phyloP scores from a whole-genome alignment of 495 filamentous ascomycete species.

The Cercophora samala region DNA sequence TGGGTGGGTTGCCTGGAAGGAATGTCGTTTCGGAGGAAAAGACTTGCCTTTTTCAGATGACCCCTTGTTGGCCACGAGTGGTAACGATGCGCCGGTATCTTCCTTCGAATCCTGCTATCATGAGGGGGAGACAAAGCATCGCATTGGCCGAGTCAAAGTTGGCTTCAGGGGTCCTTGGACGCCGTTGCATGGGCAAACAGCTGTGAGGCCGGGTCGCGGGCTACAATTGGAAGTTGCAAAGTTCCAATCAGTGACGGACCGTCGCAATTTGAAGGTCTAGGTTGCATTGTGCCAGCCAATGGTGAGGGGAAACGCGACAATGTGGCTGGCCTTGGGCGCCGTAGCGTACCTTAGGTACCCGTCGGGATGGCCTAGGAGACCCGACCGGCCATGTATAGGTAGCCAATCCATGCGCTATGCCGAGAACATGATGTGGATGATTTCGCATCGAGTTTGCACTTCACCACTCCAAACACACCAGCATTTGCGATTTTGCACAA shows the following conservation, averaged over 20 bases:
- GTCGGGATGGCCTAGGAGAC: not conserved
- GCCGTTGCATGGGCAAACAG: not conserved
- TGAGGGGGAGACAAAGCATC: not conserved
- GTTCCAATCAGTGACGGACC: not conserved
- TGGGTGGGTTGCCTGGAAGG: not conserved
- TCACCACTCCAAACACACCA: too few relatives aligned
- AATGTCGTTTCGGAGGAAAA: not conserved
- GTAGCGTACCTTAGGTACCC: not conserved
- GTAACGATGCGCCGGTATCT: not conserved
- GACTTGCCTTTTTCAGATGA: not conserved
- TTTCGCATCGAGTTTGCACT: too few relatives aligned
- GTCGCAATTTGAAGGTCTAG: slow-evolving; percentile 3
- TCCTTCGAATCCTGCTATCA: not conserved
- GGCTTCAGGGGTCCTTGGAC: slow-evolving; percentile 9
- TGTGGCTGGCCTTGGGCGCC: not conserved
- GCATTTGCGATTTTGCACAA: too few relatives aligned
- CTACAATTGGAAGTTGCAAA: slow-evolving; percentile 7
- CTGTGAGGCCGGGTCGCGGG: slow-evolving; percentile 2
- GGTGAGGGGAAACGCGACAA: slow-evolving; percentile 6
- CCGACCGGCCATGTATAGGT: not conserved
- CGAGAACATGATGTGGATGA: not conserved
- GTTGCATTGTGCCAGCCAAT: slow-evolving; percentile 5
- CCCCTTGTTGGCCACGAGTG: not conserved
- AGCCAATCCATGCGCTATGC: not conserved
- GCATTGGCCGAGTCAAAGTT: not conserved